Base-by-base conservation (phyloP, 176 grass and related monocot genomes). In the Bolboschoenus planiculmis region DNA sequence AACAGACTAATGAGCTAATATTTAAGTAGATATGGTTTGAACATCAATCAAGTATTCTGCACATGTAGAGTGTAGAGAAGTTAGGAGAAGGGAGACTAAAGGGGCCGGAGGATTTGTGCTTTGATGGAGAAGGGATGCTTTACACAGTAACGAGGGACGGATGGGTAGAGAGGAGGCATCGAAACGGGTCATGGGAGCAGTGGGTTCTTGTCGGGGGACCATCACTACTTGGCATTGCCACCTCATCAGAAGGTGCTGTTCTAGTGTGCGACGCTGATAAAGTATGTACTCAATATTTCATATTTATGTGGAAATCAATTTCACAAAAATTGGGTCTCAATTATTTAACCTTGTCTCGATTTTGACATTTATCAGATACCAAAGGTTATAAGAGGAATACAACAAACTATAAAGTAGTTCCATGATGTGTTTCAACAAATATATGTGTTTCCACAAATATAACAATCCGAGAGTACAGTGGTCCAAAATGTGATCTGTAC, bases 141-240 rank as follows among this genome's bases (percentile, higher is more conserved):
- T 92, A 90, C 83, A 94, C 94, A 6, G 86, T 87, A 10, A 89
- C 91, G 6, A 90, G 88, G 81, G 90, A 92, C 79, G 94, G 91
- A 7, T 97, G 94, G 94, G 42, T 97, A 18, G 85, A 87, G 83
- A 64, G 85, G 90, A 94, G 92, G 91, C 86, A 9, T 24, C 73
- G 83, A 8, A 90, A 92, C n/a, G 85, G 84, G 1, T 70, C 88
- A 11, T 90, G 90, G 90, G 94, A 97, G 83, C 82, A 79, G 0
- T 97, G 94, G 94, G 66, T 79, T 43, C 64, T 88, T 78, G 80
- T 89, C 29, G 92, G 92, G 44, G 92, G 92, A 9, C 48, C 85
- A 0, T 57, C 70, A 0, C 81, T 92, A 15, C 85, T 97, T 59
- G 94, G 94, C 0, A 3, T 94, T 59, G 18, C 88, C n/a, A 54